Evolutionary conservation across 192 early-diverging fungal genomes (phyloP), one percentile per base, ranked within the genome.

Genomic region (Chytriomyces sp.): DNA sequence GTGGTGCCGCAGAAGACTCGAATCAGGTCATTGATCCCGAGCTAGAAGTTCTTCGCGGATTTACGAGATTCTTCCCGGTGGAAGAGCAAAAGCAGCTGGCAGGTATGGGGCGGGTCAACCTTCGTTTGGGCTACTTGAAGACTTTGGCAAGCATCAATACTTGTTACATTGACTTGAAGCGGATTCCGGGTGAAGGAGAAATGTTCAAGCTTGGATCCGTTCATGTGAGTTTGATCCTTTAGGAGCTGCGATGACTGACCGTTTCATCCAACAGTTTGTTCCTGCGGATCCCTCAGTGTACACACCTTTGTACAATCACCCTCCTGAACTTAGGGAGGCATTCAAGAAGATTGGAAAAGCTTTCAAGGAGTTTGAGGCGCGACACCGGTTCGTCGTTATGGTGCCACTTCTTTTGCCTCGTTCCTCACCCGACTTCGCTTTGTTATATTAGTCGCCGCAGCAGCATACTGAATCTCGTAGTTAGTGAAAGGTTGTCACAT

Each of bases 101-200:
- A 33, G 74, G 74, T 22, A 60, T 53, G 65, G 74, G 74, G 4
- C n/a, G 10, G 5, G 74, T 75, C 3, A 69, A 26, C 38, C 52
- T 75, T 56, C 39, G 58, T 25, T 37, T 75, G 33, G 74, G 74
- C 7, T 75, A 60, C 38, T 26, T 75, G n/a, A 75, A 75, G 44
- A 59, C 74, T 5, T 25, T 67, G 12, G 59, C 65, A 34, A 69
- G 53, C 36, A 41, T 75, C 31, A 75, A 67, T 36, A 61, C 74
- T 33, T 68, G 65, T 49, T 75, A 67, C 53, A 67, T 75, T 61
- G 74, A 75, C 39, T 39, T 75, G 39, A 75, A 75, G 49, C 14
- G 74, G 25, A 61, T 75, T 52, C 74, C 74, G 5, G 74, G 74
- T 10, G 55, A 66, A 5, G 74, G 74, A 1, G 74, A 75, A 54